A percentile compares a stretch with the other conserved stretches of the same genome.
phyloP scores from a whole-genome alignment of 345 rosid species.

The Citrus reticulata region DNA sequence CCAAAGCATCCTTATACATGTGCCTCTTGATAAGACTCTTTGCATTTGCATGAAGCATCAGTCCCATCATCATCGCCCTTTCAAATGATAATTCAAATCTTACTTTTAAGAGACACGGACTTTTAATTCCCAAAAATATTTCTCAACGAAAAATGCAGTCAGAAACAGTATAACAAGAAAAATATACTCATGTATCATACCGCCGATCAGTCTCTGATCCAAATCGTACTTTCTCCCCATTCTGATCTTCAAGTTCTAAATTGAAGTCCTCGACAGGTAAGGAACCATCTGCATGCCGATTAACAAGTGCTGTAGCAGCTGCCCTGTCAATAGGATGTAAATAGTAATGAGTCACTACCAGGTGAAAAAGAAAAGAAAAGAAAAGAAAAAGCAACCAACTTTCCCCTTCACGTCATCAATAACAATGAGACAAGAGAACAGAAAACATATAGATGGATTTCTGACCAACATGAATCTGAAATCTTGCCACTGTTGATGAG shows the following conservation, averaged over 20 bases:
- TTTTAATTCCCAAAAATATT: background rate
- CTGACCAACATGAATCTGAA: background rate
- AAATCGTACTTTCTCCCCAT: slow-evolving; percentile 58
- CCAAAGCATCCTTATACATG: slow-evolving; percentile 73
- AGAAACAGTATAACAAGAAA: background rate
- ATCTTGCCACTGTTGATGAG: background rate
- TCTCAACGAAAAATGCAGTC: background rate
- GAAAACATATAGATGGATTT: background rate
- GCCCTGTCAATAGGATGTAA: slow-evolving; percentile 46
- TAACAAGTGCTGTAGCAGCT: slow-evolving; percentile 70
- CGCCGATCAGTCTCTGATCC: slow-evolving; percentile 81
- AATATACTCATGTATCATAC: slow-evolving; percentile 30
- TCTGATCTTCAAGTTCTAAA: slow-evolving; percentile 86
- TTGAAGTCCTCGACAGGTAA: slow-evolving; percentile 68
- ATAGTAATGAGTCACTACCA: background rate
- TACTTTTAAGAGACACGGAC: background rate
- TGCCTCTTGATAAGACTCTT: slow-evolving; percentile 56
- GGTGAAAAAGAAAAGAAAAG: background rate
- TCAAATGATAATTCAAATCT: slow-evolving; percentile 13
- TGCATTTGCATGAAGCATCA: slow-evolving; percentile 83
- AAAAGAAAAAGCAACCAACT: background rate
- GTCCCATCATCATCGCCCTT: slow-evolving; percentile 92
- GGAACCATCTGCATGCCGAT: slow-evolving; percentile 76
- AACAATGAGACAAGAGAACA: background rate
- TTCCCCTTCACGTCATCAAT: background rate